These are phyloP conservation scores for Piloderma croceum DNA, from an alignment of 768 basidiomycete species.

Conservation along the genomic window DNA sequence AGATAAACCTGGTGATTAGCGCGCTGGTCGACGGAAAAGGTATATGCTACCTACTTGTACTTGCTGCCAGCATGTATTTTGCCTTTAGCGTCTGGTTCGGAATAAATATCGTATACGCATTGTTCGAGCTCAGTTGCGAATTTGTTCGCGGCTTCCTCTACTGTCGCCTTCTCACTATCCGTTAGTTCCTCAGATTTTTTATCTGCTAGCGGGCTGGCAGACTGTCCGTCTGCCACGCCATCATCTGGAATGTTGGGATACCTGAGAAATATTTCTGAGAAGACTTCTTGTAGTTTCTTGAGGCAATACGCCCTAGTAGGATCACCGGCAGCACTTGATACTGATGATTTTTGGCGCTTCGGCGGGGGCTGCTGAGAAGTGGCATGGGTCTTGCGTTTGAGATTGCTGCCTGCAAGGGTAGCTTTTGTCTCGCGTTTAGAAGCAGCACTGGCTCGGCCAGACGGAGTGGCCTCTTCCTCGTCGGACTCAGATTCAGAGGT, in stretches of 20 bases:
- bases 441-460: conserved; percentile 17
- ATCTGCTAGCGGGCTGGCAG: conserved; percentile 24
- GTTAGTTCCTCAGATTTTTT: conserved; percentile 51
- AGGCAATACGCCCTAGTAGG: conserved; percentile 76
- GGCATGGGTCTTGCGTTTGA: conserved; percentile 55
- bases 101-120: conserved; percentile 68
- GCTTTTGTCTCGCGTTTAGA: too few relatives aligned
- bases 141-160: conserved; percentile 52
- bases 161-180: conserved; percentile 51
- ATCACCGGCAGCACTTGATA: conserved; percentile 48
- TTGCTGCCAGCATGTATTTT: conserved; percentile 60
- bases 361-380: conserved; percentile 33
- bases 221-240: conserved; percentile 24
- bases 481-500: conserved; percentile 27
- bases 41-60: conserved; percentile 62
- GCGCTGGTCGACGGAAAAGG: neutral
- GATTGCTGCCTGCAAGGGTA: conserved; percentile 14
- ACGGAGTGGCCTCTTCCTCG: conserved; percentile 11
- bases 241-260: conserved; percentile 55
- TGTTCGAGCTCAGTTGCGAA: conserved; percentile 73
- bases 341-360: conserved; percentile 44
- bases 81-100: conserved; percentile 71
- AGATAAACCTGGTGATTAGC: conserved; percentile 2
- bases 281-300: conserved; percentile 66
- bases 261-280: conserved; percentile 63